Evolutionary conservation across 371 early-diverging fungal genomes (phyloP), one percentile per base, ranked within the genome.

Genomic region (Mucor circinelloides): DNA sequence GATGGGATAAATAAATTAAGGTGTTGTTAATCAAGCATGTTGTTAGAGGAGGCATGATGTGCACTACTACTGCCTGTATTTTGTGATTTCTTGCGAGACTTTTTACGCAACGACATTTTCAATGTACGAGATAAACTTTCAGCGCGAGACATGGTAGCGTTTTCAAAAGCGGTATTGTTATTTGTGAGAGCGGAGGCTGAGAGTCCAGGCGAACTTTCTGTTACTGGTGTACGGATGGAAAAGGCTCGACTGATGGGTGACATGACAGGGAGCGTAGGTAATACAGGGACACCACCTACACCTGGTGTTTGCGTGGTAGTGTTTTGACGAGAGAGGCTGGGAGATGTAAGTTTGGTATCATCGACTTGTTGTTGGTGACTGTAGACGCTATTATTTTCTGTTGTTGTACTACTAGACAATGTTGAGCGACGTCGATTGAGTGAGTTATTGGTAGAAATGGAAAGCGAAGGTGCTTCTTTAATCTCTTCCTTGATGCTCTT

Each of bases 41-140:
- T 34, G 7, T 34, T 34, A 10, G 34, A 34, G 9, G 34, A 4
- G 9, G 9, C 34, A 34, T 34, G 34, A 34, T 34, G 34, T 34
- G 34, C 5, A 8, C 8, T 1, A 34, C 6, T 34, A 31, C 19
- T 58, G 7, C 32, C 58, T 10, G 40, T 23, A 31, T 63, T 63
- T 30, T 56, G 58, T 6, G 75, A 63, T 50, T 73, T 75, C 67
- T 77, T 77, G 44, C 82, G 72, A 44, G 75, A 72, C 50, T 81
- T 81, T 67, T 78, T 81, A 27, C 77, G 75, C 42, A 82, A 66
- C 13, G 80, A 74, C 71, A 82, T 77, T 65, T 82, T 82, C n/a
- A 82, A 57, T 6, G 76, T 74, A 27, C 82, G 76, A 5, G 82
- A 82, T 28, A 82, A 55, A 46, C 78, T 82, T 63, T 82, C 82